Evolutionary conservation across 441 rosid species (phyloP).

Genomic region (Cnidoscolus chayamansa): DNA sequence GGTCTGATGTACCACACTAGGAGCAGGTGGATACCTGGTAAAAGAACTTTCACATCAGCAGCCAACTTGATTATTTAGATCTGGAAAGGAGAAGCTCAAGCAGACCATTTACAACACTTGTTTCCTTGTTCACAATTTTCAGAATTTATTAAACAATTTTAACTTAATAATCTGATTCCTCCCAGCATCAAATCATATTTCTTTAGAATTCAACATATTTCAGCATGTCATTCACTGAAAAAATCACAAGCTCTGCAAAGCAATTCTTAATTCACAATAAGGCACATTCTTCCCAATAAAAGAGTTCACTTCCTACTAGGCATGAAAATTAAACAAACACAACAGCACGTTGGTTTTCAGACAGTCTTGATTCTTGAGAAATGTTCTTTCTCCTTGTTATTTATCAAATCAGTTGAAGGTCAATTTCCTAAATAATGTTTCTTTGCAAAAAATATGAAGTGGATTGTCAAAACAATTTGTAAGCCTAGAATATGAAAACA

Average conservation of each 20-base stretch:
- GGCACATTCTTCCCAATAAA: too few species aligned
- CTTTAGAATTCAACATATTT: background rate
- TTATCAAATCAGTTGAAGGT: too few species aligned
- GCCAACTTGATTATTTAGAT: background rate
- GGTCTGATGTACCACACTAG: conserved; percentile 33
- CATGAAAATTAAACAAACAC: background rate
- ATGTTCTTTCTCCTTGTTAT: too few species aligned
- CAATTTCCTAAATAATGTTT: too few species aligned
- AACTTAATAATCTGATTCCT: background rate
- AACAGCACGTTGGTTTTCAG: background rate
- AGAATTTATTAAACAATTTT: background rate
- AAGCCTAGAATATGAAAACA: too few species aligned
- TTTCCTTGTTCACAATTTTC: background rate
- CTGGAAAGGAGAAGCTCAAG: too few species aligned
- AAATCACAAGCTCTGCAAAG: background rate
- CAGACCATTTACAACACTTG: background rate
- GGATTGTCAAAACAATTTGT: too few species aligned
- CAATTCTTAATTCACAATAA: background rate
- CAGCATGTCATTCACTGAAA: background rate
- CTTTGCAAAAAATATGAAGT: too few species aligned
- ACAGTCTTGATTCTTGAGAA: background rate
- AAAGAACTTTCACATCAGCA: conserved; percentile 11
- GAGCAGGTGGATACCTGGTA: conserved; percentile 47
- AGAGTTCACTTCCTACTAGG: too few species aligned
- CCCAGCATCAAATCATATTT: background rate